phyloP scores from a whole-genome alignment of 371 early-diverging fungal species.

The Mucor piriformis region DNA sequence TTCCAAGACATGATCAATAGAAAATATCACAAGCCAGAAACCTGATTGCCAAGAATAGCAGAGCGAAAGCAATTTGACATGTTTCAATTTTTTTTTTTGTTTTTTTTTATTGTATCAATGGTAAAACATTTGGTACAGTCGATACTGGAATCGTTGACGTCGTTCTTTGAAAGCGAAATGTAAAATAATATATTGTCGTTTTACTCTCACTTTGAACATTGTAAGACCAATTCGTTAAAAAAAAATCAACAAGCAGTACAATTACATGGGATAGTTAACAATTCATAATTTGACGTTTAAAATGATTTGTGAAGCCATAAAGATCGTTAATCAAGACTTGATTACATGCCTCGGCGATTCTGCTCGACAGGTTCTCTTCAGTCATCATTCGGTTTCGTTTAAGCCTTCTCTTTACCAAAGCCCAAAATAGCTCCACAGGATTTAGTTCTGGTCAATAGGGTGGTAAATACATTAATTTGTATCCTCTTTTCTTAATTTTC shows the following conservation, averaged over 20 bases:
- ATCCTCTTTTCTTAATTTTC: slow-evolving; percentile 16
- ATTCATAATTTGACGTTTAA: slow-evolving; percentile 17
- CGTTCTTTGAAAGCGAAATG: too few species aligned
- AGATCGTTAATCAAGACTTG: slow-evolving; percentile 20
- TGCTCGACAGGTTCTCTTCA: slow-evolving; percentile 23
- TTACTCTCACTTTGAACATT: too few species aligned
- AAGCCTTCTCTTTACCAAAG: slow-evolving; percentile 14
- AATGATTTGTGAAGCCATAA: slow-evolving; percentile 18
- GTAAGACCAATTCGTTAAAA: too few species aligned
- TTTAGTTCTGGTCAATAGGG: slow-evolving; percentile 17
- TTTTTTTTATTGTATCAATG: neutral
- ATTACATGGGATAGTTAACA: slow-evolving; percentile 19
- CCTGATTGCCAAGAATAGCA: slow-evolving; percentile 17
- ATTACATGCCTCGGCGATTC: slow-evolving; percentile 22
- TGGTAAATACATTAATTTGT: slow-evolving; percentile 15
- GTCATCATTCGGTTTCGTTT: slow-evolving; percentile 14
- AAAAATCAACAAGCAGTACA: slow-evolving; percentile 12
- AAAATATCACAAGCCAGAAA: neutral
- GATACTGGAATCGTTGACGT: too few species aligned
- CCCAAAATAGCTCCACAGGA: slow-evolving; percentile 17
- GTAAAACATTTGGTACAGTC: too few species aligned
- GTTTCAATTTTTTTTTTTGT: neutral
- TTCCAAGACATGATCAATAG: slow-evolving; percentile 23
- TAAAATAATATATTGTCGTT: too few species aligned
- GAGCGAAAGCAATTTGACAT: neutral